A percentile compares a stretch with the other conserved stretches of the same genome.
phyloP scores from a whole-genome alignment of 1,284 basidiomycete species.

The Cutaneotrichosporon dermatis region DNA sequence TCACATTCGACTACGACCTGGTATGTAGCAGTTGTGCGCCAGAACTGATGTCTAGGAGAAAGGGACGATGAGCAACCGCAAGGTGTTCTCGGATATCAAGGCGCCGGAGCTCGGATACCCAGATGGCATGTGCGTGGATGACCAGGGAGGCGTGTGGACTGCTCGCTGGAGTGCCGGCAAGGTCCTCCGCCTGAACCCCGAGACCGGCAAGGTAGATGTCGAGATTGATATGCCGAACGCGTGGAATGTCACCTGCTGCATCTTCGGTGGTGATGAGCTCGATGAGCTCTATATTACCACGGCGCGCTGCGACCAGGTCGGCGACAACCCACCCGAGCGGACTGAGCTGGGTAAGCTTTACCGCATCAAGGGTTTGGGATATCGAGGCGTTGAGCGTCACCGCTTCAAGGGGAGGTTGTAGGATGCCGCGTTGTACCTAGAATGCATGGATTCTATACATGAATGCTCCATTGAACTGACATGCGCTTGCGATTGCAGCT shows the following conservation, averaged over 20 bases:
- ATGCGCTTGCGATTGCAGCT: too few species aligned
- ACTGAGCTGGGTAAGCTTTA: conserved; percentile 25
- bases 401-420: conserved; percentile 15
- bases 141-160: conserved; percentile 21
- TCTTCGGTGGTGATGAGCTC: conserved; percentile 30
- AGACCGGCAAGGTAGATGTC: conserved; percentile 12
- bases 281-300: conserved; percentile 31
- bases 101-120: conserved; percentile 10
- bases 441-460: too few species aligned
- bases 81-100: conserved; percentile 13
- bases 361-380: conserved; percentile 23
- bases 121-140: conserved; percentile 26
- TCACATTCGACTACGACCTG: conserved; percentile 23
- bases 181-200: conserved; percentile 18
- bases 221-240: conserved; percentile 23
- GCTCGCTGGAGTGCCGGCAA: conserved; percentile 24
- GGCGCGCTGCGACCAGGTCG: conserved; percentile 18
- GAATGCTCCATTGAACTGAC: too few species aligned
- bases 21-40: not conserved
- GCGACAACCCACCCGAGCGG: conserved; percentile 13
- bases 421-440: too few species aligned
- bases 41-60: not conserved
- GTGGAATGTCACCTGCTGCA: conserved; percentile 24
- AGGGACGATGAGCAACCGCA: conserved; percentile 15
- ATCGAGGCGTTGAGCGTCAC: conserved; percentile 25